Conservation (phyloP, 1,139 yeast species). For the Magnusiomyces starmeri region DNA sequence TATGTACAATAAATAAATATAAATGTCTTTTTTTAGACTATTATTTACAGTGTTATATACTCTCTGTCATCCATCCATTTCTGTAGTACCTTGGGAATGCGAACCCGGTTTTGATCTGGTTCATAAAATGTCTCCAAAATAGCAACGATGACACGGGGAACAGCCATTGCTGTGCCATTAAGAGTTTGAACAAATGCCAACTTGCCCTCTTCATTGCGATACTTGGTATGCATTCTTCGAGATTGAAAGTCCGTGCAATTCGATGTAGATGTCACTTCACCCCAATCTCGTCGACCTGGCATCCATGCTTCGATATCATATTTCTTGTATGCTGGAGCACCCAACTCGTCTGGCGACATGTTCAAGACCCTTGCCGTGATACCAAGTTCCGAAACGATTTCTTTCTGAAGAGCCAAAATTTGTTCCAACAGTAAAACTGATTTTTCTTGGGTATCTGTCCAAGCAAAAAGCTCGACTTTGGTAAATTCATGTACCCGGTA, state of each 20-base stretch:
- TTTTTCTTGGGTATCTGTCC: constrained; percentile 40
- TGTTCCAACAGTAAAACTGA: constrained; percentile 50
- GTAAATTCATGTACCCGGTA: constrained; percentile 96
- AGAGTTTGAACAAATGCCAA: constrained; percentile 64
- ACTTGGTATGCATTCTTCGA: constrained; percentile 66
- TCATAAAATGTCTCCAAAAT: constrained; percentile 80
- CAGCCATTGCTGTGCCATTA: constrained; percentile 94
- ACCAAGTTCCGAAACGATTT: constrained; percentile 59
- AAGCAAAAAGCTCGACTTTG: constrained; percentile 88
- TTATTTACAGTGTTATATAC: constrained; percentile 20
- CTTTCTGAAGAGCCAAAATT: constrained; percentile 57
- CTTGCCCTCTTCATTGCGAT: constrained; percentile 32
- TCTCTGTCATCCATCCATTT: constrained; percentile 32
- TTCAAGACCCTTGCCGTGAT: constrained; percentile 72
- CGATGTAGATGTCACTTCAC: constrained; percentile 86
- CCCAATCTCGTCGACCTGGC: constrained; percentile 95
- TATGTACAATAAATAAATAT: too few relatives aligned
- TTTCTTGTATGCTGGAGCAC: constrained; percentile 88
- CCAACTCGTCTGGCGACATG: constrained; percentile 88
- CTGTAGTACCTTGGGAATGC: constrained; percentile 61
- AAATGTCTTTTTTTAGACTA: too few relatives aligned
- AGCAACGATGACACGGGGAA: constrained; percentile 86
- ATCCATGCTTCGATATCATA: constrained; percentile 97
- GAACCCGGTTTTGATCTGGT: constrained; percentile 44
- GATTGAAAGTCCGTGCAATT: constrained; percentile 92